Base-by-base conservation (phyloP, 345 rosid genomes). In the Lepidium africanum region DNA sequence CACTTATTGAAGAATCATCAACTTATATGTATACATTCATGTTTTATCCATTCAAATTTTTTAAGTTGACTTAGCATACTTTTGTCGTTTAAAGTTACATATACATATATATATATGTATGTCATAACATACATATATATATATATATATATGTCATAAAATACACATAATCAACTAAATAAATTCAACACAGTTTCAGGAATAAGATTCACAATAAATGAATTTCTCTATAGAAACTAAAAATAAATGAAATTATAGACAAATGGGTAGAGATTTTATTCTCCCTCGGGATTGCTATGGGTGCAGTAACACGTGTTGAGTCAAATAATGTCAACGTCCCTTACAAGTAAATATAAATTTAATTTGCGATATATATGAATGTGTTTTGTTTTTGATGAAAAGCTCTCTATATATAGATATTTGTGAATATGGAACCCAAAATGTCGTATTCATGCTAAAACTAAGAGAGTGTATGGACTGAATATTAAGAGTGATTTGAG, bases 281-380 rank as follows among this genome's bases (percentile, higher is more conserved):
- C 71, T 38, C 60, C 66, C 46, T 72, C 65, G 76, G 71, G 66
- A 65, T 72, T 65, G 76, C 66, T 49, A 57, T 57, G n/a, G 47
- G 9, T 72, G 70, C 76, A 63, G 53, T 48, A 40, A 72, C 71
- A 72, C 53, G 59, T 65, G 66, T 19, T 58, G 15, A 35, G 47
- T 65, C 39, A 57, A 57, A 27, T 32, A 64, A 47, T 39, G 59
- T 58, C 66, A 65, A 57, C 30, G 14, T 8, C n/a, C 35, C 36
- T 16, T 16, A 9, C 63, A 36, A 25, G 70, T 63, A 72, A 64
- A 37, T 14, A 53, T 51, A 46, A 41, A 5, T 11, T 52, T 17
- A 42, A 5, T 17, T 50, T 52, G 10, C 53, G 33, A 32, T 45
- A n/a, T 69, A 21, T 9, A 37, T 56, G 7, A 17, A 36, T 21